Conservation (phyloP, 768 basidiomycete species). For the Polyporus arcularius region DNA sequence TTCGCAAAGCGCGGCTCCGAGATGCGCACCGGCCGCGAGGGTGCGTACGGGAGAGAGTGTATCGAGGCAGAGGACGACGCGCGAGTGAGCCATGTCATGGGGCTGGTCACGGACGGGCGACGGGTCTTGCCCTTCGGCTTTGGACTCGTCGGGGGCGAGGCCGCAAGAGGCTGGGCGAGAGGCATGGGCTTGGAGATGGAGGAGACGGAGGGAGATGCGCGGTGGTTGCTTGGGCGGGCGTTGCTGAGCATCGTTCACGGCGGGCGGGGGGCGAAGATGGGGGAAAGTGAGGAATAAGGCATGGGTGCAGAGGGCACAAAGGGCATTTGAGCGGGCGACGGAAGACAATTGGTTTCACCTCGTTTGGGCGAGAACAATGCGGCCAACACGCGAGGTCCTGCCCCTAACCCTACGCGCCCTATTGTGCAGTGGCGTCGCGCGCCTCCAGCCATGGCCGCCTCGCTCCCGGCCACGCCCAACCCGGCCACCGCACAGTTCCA, state of each 20-base stretch:
- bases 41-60: slow-evolving; percentile 28
- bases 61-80: slow-evolving; percentile 35
- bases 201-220: slow-evolving; percentile 12
- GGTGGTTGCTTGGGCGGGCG: slow-evolving; percentile 9
- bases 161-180: slow-evolving; percentile 13
- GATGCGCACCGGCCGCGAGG: slow-evolving; percentile 42
- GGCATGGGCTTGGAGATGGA: slow-evolving; percentile 23
- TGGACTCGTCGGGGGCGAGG: slow-evolving; percentile 33
- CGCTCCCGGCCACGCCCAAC: slow-evolving; percentile 15
- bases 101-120: slow-evolving; percentile 40
- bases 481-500: slow-evolving; percentile 30
- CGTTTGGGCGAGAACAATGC: slow-evolving; percentile 16
- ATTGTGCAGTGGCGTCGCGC: background rate
- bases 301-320: slow-evolving; percentile 7
- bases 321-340: slow-evolving; percentile 16
- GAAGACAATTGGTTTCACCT: slow-evolving; percentile 10
- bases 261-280: slow-evolving; percentile 10
- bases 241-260: slow-evolving; percentile 13
- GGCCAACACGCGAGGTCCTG: slow-evolving; percentile 5
- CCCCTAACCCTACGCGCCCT: slow-evolving; percentile 8
- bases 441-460: background rate
- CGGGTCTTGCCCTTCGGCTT: slow-evolving; percentile 26
- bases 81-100: slow-evolving; percentile 46
- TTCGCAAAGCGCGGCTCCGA: slow-evolving; percentile 44
- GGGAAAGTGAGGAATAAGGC: background rate